phyloP scores from a whole-genome alignment of 1,284 basidiomycete genomes.

The Microbotryomycetes sp. region DNA sequence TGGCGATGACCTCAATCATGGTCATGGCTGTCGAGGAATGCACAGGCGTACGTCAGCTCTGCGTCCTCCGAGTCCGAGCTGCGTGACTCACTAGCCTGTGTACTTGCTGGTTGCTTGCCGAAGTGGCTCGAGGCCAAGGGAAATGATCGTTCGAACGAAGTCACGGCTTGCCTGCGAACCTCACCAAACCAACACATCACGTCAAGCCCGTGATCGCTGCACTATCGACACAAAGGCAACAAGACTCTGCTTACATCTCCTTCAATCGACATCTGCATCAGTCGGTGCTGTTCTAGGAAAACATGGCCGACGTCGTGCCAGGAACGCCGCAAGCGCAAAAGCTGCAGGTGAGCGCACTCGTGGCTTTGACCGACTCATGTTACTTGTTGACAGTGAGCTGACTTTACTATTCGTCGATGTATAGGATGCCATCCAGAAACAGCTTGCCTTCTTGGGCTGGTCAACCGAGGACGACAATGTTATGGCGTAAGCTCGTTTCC shows the following conservation, averaged over 20 bases:
- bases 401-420: too few species aligned
- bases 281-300: background rate
- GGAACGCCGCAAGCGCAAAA: slow-evolving; percentile 29
- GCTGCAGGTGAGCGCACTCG: slow-evolving; percentile 26
- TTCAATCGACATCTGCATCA: background rate
- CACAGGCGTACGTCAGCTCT: too few species aligned
- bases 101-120: too few species aligned
- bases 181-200: too few species aligned
- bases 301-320: slow-evolving; percentile 22
- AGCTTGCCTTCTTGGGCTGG: slow-evolving; percentile 67
- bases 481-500: slow-evolving; percentile 41
- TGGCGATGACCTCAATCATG: slow-evolving; percentile 79
- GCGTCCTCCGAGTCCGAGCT: too few species aligned
- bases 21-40: slow-evolving; percentile 12
- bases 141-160: too few species aligned
- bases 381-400: background rate
- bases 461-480: slow-evolving; percentile 75
- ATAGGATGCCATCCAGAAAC: slow-evolving; percentile 71
- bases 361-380: background rate
- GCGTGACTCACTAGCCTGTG: too few species aligned
- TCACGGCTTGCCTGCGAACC: too few species aligned
- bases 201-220: too few species aligned
- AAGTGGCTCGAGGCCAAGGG: too few species aligned
- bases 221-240: background rate
- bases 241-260: background rate